Evolutionary conservation across 805 yeast species (phyloP).

Genomic region (Lipomyces kockii): DNA sequence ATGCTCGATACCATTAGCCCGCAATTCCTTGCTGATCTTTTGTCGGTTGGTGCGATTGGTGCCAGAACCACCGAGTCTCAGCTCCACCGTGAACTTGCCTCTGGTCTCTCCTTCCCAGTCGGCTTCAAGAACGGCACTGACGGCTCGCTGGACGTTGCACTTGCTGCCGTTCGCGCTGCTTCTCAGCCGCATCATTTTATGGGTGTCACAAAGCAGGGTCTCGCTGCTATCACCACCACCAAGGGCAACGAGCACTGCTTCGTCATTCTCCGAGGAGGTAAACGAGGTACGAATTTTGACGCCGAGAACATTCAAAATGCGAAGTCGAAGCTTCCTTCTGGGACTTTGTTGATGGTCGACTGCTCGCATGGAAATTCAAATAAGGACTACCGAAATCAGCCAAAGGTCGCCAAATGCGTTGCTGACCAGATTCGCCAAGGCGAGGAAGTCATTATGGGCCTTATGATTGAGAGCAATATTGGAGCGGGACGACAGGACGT

Average conservation of each 20-base stretch:
- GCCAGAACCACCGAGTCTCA: conserved; percentile 99
- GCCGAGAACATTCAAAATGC: conserved; percentile 75
- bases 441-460: conserved; percentile 80
- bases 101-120: conserved; percentile 97
- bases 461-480: conserved; percentile 93
- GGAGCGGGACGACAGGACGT: conserved; percentile 89
- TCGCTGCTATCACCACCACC: conserved; percentile 94
- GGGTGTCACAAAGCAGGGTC: conserved; percentile 97
- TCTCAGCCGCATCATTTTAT: conserved; percentile 90
- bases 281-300: conserved; percentile 90
- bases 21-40: conserved; percentile 87
- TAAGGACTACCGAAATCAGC: conserved; percentile 94
- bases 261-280: conserved; percentile 95
- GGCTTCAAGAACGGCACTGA: conserved; percentile 99
- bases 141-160: conserved; percentile 88
- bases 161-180: conserved; percentile 94
- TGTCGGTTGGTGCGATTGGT: conserved; percentile 96
- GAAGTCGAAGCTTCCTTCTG: conserved; percentile 63
- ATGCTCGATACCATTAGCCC: conserved; percentile 99
- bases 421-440: conserved; percentile 83
- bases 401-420: conserved; percentile 81
- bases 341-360: conserved; percentile 75
- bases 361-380: conserved; percentile 97
- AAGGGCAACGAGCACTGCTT: conserved; percentile 95
- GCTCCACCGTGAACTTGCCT: conserved; percentile 94